Percentiles rank a stretch among this genome's conserved stretches.
These are phyloP conservation scores for Pseudogymnoascus sp. DNA, from an alignment of 2,329 filamentous ascomycete species.

Conservation along the genomic window DNA sequence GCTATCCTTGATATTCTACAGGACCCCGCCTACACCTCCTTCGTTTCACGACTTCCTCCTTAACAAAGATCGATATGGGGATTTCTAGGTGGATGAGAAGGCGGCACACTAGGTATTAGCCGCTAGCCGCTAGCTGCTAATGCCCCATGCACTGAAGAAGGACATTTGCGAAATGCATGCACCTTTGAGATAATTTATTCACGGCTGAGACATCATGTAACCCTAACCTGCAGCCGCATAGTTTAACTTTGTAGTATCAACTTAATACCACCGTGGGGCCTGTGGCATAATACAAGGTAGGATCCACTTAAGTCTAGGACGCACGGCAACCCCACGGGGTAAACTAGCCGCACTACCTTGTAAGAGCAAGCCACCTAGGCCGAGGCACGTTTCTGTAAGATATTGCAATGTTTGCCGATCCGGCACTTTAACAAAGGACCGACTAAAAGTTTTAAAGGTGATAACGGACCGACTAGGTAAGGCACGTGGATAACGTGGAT, in stretches of 20 bases:
- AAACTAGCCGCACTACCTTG: neutral
- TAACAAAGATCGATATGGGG: too few relatives aligned
- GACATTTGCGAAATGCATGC: conserved; percentile 24
- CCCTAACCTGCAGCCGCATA: neutral
- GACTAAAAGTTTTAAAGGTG: neutral
- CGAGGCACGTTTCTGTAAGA: neutral
- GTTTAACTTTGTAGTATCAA: neutral
- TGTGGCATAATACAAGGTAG: neutral
- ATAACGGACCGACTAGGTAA: neutral
- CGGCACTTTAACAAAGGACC: neutral
- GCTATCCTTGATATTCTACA: neutral
- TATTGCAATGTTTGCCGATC: neutral
- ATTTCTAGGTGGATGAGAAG: conserved; percentile 24
- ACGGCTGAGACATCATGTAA: neutral
- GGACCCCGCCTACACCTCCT: conserved; percentile 10
- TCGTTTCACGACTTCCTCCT: too few relatives aligned
- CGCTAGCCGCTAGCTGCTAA: conserved; percentile 22
- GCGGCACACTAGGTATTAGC: conserved; percentile 25
- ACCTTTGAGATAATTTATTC: neutral
- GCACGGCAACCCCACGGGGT: neutral
- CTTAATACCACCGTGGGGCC: neutral
- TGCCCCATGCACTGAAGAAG: conserved; percentile 23
- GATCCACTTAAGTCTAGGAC: neutral
- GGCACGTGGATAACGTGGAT: neutral
- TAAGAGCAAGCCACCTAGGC: neutral